Base-by-base conservation (phyloP, 495 filamentous ascomycete species). In the Penicillium psychrofluorescens region DNA sequence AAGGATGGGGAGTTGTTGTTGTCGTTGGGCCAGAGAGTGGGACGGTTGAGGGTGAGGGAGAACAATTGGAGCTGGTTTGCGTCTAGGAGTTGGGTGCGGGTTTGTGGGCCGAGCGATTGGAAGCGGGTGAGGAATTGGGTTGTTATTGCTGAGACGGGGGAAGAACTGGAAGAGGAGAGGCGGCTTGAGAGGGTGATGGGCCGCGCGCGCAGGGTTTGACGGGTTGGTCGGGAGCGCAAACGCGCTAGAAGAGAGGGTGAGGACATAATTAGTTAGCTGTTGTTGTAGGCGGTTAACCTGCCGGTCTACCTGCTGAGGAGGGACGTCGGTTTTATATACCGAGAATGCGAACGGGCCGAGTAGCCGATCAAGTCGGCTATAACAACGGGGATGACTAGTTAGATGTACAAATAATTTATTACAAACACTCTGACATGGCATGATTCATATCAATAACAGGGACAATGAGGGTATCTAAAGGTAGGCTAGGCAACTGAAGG, bases 1-100 rank as follows among this genome's bases (percentile, higher is more conserved):
- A 73, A 57, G 8, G 65, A 44, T 0, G 62, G 49, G 4, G 62
- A 45, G 30, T 35, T 22, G 22, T 3, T 22, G 22, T 22, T 22
- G 22, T 22, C 6, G 22, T 22, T 38, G 3, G 56, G 45, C 45
- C 63, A 62, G 13, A 75, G 62, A 11, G 61, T 56, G 4, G 67
- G 62, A 2, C 74, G 71, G 22, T 72, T 71, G 4, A 83, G 66
- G 0, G 76, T 79, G 10, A 78, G 58, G 2, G 61, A 63, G 33
- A 83, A 66, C 15, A 75, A 74, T 30, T 76, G 75, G 1, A 81
- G 61, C 48, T 81, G 78, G 47, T 79, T 79, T n/a, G 64, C 62
- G 50, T 81, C 78, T 9, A 82, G 66, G 6, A 56, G 44, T 46
- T 82, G 78, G 1, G 59, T 66, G 27, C 68, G 68, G 1, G 53